Conservation (phyloP, 129 eudicot genomes). For the Arctium lappa region DNA sequence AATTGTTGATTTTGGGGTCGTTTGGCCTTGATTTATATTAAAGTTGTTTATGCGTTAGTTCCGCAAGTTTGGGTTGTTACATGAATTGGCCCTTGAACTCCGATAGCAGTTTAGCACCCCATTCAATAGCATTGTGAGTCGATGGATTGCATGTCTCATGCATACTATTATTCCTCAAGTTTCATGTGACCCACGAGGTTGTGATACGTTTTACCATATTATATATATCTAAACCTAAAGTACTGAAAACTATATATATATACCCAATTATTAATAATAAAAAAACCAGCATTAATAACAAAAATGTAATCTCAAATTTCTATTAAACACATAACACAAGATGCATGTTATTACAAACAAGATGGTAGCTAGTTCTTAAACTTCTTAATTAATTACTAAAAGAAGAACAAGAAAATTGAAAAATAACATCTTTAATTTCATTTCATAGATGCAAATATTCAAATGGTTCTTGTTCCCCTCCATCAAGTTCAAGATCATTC, state of each 20-base stretch:
- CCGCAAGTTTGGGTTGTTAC: no score
- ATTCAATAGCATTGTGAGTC: no score
- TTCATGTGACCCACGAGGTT: no score
- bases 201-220: not conserved
- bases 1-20: no score
- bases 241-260: not conserved
- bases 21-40: no score
- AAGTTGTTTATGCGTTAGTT: no score
- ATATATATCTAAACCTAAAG: not conserved
- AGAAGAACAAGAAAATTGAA: slow-evolving; percentile 15
- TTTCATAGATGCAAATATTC: not conserved
- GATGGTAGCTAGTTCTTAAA: slow-evolving; percentile 2
- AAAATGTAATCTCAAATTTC: not conserved
- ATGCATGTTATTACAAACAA: slow-evolving; percentile 33
- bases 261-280: not conserved
- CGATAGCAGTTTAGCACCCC: no score
- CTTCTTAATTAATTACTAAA: not conserved
- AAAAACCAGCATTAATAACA: not conserved
- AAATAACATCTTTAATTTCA: slow-evolving; percentile 2
- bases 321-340: slow-evolving; percentile 16
- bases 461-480: slow-evolving; percentile 11
- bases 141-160: no score
- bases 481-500: not conserved
- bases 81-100: no score
- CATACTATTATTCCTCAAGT: no score